phyloP scores from a whole-genome alignment of 2,329 filamentous ascomycete species.

The Cytospora mali region DNA sequence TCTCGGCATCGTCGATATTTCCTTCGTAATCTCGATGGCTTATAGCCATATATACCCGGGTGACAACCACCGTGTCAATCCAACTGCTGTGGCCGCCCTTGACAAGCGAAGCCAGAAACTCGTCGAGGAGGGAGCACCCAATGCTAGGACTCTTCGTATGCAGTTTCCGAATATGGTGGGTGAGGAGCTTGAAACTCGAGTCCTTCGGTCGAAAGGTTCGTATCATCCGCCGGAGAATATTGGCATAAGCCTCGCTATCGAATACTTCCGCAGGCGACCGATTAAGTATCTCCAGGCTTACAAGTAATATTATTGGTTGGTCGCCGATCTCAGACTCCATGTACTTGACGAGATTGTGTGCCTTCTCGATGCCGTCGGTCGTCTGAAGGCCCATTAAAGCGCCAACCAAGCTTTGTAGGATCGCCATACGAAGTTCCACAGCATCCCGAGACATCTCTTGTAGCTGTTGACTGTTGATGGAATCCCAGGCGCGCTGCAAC shows the following conservation, averaged over 20 bases:
- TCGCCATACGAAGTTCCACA: conserved; percentile 65
- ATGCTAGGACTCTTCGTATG: conserved; percentile 54
- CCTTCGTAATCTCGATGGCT: conserved; percentile 44
- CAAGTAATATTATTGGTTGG: conserved; percentile 65
- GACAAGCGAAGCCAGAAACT: conserved; percentile 59
- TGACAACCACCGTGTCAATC: conserved; percentile 71
- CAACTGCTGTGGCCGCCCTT: conserved; percentile 52
- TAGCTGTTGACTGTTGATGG: conserved; percentile 58
- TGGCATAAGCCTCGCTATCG: conserved; percentile 50
- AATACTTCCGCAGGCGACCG: conserved; percentile 50
- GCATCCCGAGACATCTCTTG: conserved; percentile 61
- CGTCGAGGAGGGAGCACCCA: conserved; percentile 58
- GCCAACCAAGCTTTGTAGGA: conserved; percentile 66
- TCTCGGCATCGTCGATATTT: conserved; percentile 33
- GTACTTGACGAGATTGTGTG: conserved; percentile 59
- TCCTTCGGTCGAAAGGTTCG: conserved; percentile 62
- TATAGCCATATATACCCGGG: conserved; percentile 67
- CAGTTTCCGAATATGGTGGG: conserved; percentile 69
- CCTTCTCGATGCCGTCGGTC: conserved; percentile 49
- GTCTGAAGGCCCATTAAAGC: conserved; percentile 53
- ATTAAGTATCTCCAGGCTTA: conserved; percentile 69
- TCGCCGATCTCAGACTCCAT: conserved; percentile 66
- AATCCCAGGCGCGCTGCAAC: conserved; percentile 68
- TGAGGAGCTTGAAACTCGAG: conserved; percentile 64
- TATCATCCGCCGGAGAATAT: conserved; percentile 64